phyloP scores from a whole-genome alignment of 2,329 filamentous ascomycete genomes.

The Capronia coronata region DNA sequence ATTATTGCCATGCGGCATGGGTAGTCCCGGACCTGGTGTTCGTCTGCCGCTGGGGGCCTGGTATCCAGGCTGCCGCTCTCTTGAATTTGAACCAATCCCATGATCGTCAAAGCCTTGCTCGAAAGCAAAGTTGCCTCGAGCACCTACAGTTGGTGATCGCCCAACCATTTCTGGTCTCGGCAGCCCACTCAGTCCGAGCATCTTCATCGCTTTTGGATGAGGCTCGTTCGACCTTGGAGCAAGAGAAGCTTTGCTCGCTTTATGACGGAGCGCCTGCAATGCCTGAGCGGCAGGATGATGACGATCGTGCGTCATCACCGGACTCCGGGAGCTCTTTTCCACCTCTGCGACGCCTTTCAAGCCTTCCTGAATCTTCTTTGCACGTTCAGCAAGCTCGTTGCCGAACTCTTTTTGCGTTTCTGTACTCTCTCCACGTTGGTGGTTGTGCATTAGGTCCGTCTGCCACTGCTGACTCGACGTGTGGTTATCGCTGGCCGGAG shows the following conservation, averaged over 20 bases:
- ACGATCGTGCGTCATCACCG: slow-evolving; percentile 34
- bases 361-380: slow-evolving; percentile 44
- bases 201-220: slow-evolving; percentile 36
- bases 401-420: slow-evolving; percentile 47
- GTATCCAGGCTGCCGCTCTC: slow-evolving; percentile 13
- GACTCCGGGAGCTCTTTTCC: slow-evolving; percentile 41
- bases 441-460: slow-evolving; percentile 41
- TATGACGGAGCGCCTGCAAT: slow-evolving; percentile 42
- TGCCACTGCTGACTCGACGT: slow-evolving; percentile 30
- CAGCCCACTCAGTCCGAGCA: slow-evolving; percentile 34
- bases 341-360: slow-evolving; percentile 39
- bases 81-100: slow-evolving; percentile 6
- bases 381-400: slow-evolving; percentile 44
- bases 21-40: slow-evolving; percentile 11
- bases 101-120: slow-evolving; percentile 13
- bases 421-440: slow-evolving; percentile 41
- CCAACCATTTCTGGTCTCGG: slow-evolving; percentile 6
- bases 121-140: slow-evolving; percentile 6
- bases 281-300: slow-evolving; percentile 34
- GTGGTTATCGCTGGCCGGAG: slow-evolving; percentile 13
- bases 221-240: slow-evolving; percentile 31
- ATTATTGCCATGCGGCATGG: slow-evolving; percentile 1
- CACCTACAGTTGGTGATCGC: slow-evolving; percentile 10
- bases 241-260: slow-evolving; percentile 34
- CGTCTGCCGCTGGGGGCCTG: slow-evolving; percentile 10